phyloP scores from a whole-genome alignment of 1,139 yeast genomes.

The Lodderomyces margitis region DNA sequence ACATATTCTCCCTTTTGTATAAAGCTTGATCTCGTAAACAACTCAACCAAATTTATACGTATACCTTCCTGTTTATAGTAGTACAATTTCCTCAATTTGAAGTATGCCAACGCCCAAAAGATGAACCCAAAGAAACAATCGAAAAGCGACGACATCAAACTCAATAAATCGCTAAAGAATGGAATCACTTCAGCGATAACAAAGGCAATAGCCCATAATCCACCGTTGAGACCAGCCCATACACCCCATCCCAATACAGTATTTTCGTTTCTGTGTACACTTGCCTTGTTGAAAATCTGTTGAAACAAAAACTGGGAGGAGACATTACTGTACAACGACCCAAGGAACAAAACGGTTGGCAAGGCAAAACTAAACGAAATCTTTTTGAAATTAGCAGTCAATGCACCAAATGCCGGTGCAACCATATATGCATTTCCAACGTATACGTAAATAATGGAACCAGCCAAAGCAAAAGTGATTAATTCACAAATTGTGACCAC shows the following conservation, averaged over 20 bases:
- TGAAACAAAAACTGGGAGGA: conserved; percentile 51
- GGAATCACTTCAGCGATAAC: conserved; percentile 63
- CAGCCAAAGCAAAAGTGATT: conserved; percentile 51
- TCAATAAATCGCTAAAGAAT: conserved; percentile 55
- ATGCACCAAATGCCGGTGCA: conserved; percentile 60
- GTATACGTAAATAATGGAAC: conserved; percentile 55
- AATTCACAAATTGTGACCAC: conserved; percentile 52
- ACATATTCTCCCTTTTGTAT: conserved; percentile 30
- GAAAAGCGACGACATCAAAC: conserved; percentile 61
- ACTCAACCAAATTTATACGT: conserved; percentile 14
- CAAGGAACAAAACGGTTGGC: conserved; percentile 58
- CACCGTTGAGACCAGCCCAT: conserved; percentile 45
- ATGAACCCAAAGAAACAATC: conserved; percentile 67
- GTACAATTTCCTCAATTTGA: conserved; percentile 29
- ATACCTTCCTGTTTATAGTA: conserved; percentile 26
- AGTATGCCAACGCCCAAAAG: conserved; percentile 64
- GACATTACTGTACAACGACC: conserved; percentile 54
- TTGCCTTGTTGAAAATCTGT: conserved; percentile 39
- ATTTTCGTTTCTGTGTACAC: conserved; percentile 46
- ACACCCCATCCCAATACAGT: conserved; percentile 52
- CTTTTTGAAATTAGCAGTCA: conserved; percentile 45
- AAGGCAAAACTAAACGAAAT: conserved; percentile 60
- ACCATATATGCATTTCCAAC: conserved; percentile 55
- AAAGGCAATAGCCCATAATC: conserved; percentile 54
- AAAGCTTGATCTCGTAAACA: conserved; percentile 21